Base-by-base conservation (phyloP, 257 asterid species). In the Solanum appendiculatum region DNA sequence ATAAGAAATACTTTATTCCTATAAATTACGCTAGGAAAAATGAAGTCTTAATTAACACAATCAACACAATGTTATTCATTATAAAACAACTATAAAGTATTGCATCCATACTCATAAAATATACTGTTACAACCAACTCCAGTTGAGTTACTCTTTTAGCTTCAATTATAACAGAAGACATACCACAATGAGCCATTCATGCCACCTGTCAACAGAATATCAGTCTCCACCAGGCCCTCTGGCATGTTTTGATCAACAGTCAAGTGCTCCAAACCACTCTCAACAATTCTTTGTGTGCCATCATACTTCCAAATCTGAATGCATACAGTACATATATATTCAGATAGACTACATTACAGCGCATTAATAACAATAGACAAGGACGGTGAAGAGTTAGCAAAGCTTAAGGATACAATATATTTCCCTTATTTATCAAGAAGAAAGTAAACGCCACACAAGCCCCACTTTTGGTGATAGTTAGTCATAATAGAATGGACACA, bases 261-360 rank as follows among this genome's bases (percentile, higher is more conserved):
- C 20, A 87, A 88, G 73, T 93, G 96, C 84, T 92, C 95, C 93
- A 97, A 74, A 4, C 96, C 94, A 86, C 87, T 83, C 88, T 92
- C 92, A 37, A 93, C 94, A 86, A 86, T 88, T 88, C 87, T 91
- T 88, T 85, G 82, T 27, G 98, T 95, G 84, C 85, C 90, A 58
- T 85, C 64, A 91, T 94, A 95, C 85, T 92, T 94, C 97, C 95
- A 94, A 74, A 95, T 86, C 99, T 96, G 91, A 87, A 89, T 27
- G 75, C 36, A 82, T 58, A 11, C 29, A 84, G 27, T 75, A 68
- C 23, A 48, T 39, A 75, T n/a, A 40, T 23, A 40, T 13, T 75
- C 31, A 75, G 58, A 75, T 74, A 74, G 54, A 23, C 33, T 40
- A 40, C 83, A 75, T 14, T 75, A 40, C 2, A 77, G 23, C 5